Conservation (phyloP, 208 protist species). For the Leishmania amazonensis region DNA sequence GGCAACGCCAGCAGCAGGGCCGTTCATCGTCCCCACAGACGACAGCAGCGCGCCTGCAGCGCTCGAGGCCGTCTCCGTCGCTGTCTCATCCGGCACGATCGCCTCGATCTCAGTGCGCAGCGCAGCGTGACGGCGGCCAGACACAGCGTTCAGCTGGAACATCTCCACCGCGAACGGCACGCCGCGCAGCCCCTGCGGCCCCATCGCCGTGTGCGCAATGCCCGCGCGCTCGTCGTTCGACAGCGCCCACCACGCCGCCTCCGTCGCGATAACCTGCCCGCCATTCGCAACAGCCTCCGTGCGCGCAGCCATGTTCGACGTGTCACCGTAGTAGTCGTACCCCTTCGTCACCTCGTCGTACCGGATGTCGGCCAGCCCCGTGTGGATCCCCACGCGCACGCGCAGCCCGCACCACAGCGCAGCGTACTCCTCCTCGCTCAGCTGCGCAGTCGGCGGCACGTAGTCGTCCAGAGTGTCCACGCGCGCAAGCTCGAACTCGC, state of each 20-base stretch:
- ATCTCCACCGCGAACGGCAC: constrained; percentile 62
- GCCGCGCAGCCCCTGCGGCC: constrained; percentile 49
- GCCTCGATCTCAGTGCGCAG: constrained; percentile 59
- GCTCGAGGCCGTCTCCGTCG: constrained; percentile 16
- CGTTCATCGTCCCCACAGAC: constrained; percentile 22
- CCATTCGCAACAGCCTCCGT: constrained; percentile 73
- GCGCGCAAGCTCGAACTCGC: constrained; percentile 42
- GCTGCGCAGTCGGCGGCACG: constrained; percentile 31
- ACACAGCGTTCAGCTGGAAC: constrained; percentile 60
- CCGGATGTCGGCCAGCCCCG: constrained; percentile 62
- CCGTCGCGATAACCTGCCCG: constrained; percentile 72
- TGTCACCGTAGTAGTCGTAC: constrained; percentile 37
- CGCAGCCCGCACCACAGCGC: constrained; percentile 49
- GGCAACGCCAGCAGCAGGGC: constrained; percentile 23
- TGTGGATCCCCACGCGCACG: constrained; percentile 67
- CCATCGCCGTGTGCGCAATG: constrained; percentile 26
- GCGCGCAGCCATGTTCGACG: constrained; percentile 43
- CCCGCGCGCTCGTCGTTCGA: constrained; percentile 32
- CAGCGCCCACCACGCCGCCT: constrained; percentile 42
- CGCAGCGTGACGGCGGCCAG: constrained; percentile 39
- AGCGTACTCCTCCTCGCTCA: constrained; percentile 39
- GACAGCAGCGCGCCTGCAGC: constrained; percentile 29
- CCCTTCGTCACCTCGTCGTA: constrained; percentile 62
- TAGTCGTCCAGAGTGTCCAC: constrained; percentile 25
- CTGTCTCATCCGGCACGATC: constrained; percentile 25